A percentile compares a stretch with the other conserved stretches of the same genome.
phyloP scores from a whole-genome alignment of 2,329 filamentous ascomycete species.

The Fusarium brachygibbosum region DNA sequence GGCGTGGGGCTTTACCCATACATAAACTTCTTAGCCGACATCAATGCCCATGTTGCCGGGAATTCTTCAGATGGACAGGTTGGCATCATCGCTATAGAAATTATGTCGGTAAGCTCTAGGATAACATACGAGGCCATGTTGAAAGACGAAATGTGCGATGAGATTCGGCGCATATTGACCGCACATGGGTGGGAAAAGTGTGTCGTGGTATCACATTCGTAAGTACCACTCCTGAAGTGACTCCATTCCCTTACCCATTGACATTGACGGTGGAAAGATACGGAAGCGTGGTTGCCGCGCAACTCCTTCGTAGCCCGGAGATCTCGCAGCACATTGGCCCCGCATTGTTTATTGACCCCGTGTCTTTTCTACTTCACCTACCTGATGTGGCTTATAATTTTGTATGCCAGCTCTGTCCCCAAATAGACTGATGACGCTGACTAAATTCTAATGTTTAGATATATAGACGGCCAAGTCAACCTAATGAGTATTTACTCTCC shows the following conservation, averaged over 20 bases:
- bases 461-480: constrained; percentile 56
- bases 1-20: constrained; percentile 68
- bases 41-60: constrained; percentile 57
- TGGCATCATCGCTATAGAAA: constrained; percentile 70
- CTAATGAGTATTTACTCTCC: constrained; percentile 71
- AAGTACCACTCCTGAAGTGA: constrained; percentile 12
- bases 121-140: constrained; percentile 64
- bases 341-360: constrained; percentile 70
- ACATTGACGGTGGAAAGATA: constrained; percentile 54
- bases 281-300: constrained; percentile 67
- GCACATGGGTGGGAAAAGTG: constrained; percentile 65
- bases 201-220: constrained; percentile 65
- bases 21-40: constrained; percentile 64
- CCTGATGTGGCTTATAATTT: constrained; percentile 76
- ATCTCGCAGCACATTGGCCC: constrained; percentile 57
- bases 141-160: constrained; percentile 63
- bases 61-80: constrained; percentile 61
- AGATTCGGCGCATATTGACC: constrained; percentile 66
- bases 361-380: constrained; percentile 71
- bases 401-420: constrained; percentile 32
- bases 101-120: constrained; percentile 70
- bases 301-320: constrained; percentile 63
- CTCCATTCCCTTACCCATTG: background rate
- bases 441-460: constrained; percentile 49
- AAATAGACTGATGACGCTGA: background rate